Percentiles rank a stretch among this genome's conserved stretches.
phyloP scores from a whole-genome alignment of 441 rosid genomes.

The Syzygium syzygioides region DNA sequence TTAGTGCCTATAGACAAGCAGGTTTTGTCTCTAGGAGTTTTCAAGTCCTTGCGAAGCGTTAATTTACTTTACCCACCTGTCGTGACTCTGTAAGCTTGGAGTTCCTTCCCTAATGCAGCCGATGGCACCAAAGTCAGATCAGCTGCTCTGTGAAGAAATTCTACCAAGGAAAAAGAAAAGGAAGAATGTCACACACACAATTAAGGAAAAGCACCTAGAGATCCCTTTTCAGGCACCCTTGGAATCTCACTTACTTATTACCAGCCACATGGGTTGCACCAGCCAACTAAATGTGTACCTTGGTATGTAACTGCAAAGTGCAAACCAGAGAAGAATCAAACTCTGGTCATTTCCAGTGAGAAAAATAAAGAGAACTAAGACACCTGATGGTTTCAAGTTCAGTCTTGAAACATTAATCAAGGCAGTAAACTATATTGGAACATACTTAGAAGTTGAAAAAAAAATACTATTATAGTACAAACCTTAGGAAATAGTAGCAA shows the following conservation, averaged over 20 bases:
- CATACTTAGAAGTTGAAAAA: not conserved
- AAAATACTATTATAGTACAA: not conserved
- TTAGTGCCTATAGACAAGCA: slow-evolving; percentile 28
- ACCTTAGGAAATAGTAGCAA: not conserved
- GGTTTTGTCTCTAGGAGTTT: slow-evolving; percentile 73
- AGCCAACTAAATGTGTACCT: slow-evolving; percentile 98
- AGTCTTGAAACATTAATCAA: not conserved
- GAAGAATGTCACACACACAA: not conserved
- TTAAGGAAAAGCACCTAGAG: not conserved
- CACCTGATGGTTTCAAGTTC: not conserved
- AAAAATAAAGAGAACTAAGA: not conserved
- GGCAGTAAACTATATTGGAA: not conserved
- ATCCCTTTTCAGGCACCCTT: not conserved
- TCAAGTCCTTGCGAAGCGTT: slow-evolving; percentile 38
- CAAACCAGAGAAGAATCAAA: slow-evolving; percentile 3
- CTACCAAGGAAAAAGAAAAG: slow-evolving; percentile 30
- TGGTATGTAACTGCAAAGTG: slow-evolving; percentile 72
- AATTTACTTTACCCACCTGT: slow-evolving; percentile 50
- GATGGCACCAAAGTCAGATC: slow-evolving; percentile 97
- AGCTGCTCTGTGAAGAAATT: slow-evolving; percentile 96
- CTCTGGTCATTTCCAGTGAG: not conserved
- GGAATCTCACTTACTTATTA: slow-evolving; percentile 56
- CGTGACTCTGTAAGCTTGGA: slow-evolving; percentile 73
- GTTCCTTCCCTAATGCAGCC: slow-evolving; percentile 82
- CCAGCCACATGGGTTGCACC: slow-evolving; percentile 95